Percentiles rank a stretch among this genome's conserved stretches.
phyloP scores from a whole-genome alignment of 176 grass and related monocot genomes.

The barley (Hordeum vulgare) region MorexV3_pseudomolecules_assembly NC_058520.1:372926822-372927321 shows the following conservation, averaged over 20 bases:
- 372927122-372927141: slow-evolving; percentile 64
- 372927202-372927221: slow-evolving; percentile 68
- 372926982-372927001: slow-evolving; percentile 85
- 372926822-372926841: slow-evolving; percentile 96
- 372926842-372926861: slow-evolving; percentile 72
- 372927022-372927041: slow-evolving; percentile 45
- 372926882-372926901: slow-evolving; percentile 97
- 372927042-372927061: slow-evolving; percentile 50
- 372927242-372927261: slow-evolving; percentile 82
- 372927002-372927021: slow-evolving; percentile 87
- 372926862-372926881: slow-evolving; percentile 92
- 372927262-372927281: slow-evolving; percentile 70
- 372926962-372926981: slow-evolving; percentile 94
- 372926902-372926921: slow-evolving; percentile 78
- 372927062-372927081: slow-evolving; percentile 81
- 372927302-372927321: slow-evolving; percentile 67
- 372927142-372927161: slow-evolving; percentile 82
- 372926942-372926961: not conserved
- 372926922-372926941: slow-evolving; percentile 42
- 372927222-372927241: slow-evolving; percentile 74
- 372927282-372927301: slow-evolving; percentile 80
- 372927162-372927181: slow-evolving; percentile 93
- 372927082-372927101: slow-evolving; percentile 87
- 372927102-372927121: slow-evolving; percentile 56
- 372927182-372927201: slow-evolving; percentile 85